These are phyloP conservation scores for Coelastrella sp. DNA, from an alignment of 139 green algal species.

Conservation along the genomic window DNA sequence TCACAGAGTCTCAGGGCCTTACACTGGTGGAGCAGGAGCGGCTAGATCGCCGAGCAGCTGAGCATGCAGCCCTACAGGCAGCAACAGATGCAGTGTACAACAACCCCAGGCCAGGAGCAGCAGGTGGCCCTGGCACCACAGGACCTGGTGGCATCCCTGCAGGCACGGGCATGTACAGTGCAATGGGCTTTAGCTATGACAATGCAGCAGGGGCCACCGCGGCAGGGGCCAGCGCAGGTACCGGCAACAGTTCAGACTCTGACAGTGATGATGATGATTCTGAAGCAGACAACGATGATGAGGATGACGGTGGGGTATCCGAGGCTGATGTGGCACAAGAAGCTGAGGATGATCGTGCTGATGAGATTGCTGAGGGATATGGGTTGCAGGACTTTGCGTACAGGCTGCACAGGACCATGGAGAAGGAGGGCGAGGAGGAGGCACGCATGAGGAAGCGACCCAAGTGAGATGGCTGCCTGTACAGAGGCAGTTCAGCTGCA, in stretches of 20 bases:
- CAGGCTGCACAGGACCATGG: conserved; percentile 69
- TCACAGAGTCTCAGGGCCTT: conserved; percentile 61
- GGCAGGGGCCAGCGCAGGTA: background rate
- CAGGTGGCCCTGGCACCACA: background rate
- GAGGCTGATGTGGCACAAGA: conserved; percentile 58
- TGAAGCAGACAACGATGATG: background rate
- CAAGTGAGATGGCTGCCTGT: conserved; percentile 48
- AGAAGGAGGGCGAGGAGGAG: conserved; percentile 75
- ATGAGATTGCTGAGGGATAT: conserved; percentile 66
- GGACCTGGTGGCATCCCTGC: conserved; percentile 11
- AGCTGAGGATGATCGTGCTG: conserved; percentile 58
- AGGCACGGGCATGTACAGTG: conserved; percentile 65
- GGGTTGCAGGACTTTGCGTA: conserved; percentile 72
- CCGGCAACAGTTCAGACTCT: conserved; percentile 7
- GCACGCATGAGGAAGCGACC: conserved; percentile 52
- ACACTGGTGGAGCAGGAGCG: conserved; percentile 63
- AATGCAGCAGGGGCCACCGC: conserved; percentile 12
- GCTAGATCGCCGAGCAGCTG: conserved; percentile 64
- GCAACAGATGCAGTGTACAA: conserved; percentile 28
- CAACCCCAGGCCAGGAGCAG: conserved; percentile 11
- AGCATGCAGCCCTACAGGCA: conserved; percentile 52
- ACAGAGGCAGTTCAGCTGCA: background rate
- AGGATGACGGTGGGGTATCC: background rate
- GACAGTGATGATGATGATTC: conserved; percentile 31
- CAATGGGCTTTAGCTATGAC: conserved; percentile 77